phyloP scores from a whole-genome alignment of 345 rosid species.

The sweet orange (Citrus sinensis) region DVS_A1.0 CM039164.1:2339501-2340000 shows the following conservation, averaged over 20 bases:
- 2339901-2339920: constrained; percentile 97
- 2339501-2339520: neutral
- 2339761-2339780: constrained; percentile 83
- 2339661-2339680: neutral
- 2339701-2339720: constrained; percentile 83
- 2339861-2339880: constrained; percentile 95
- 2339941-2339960: constrained; percentile 75
- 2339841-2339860: constrained; percentile 97
- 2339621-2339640: neutral
- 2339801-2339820: constrained; percentile 97
- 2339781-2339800: constrained; percentile 94
- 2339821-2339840: constrained; percentile 70
- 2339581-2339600: neutral
- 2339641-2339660: neutral
- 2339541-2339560: neutral
- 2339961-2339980: constrained; percentile 16
- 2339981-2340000: neutral
- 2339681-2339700: constrained; percentile 63
- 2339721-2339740: constrained; percentile 86
- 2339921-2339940: constrained; percentile 81
- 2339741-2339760: constrained; percentile 79
- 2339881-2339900: constrained; percentile 98
- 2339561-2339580: neutral
- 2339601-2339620: neutral
- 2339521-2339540: neutral